Base-by-base conservation (phyloP, 2,329 filamentous ascomycete species). In the Cladophialophora yegresii region DNA sequence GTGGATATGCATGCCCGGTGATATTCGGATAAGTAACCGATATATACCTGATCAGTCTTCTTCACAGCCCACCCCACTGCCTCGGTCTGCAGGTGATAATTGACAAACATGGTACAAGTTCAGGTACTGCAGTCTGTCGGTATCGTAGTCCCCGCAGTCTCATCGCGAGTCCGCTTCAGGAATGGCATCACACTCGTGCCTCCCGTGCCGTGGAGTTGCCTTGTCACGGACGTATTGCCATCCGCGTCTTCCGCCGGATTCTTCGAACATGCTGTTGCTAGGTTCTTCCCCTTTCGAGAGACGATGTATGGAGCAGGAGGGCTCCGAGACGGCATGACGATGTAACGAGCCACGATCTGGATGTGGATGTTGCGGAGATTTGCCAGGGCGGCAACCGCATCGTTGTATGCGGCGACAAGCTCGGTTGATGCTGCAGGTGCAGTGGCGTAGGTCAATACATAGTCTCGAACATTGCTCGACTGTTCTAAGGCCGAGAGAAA, bases 121-220 rank as follows among this genome's bases (percentile, higher is more conserved):
- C 36, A n/a, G 16, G 5, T n/a, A 16, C 13, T 43, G 36, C n/a
- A n/a, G 36, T 43, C 16, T 43, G 36, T 5, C 26, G 47, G 23
- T 47, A 66, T 45, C 3, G 45, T 16, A 7, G 62, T 58, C 8
- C 62, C 58, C 3, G 54, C 26, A 2, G 82, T 84, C 65, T 82
- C 80, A 67, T 84, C 81, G 61, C 83, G 75, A 5, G 81, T 82
- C 55, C 81, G 78, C 65, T 81, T 81, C 62, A 85, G 68, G 65
- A 85, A 85, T 0, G 82, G 81, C 60, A 84, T 82, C 64, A 84
- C 70, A 63, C 77, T 79, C 0, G 82, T 84, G 0, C 82, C 82
- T n/a, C 82, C 82, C 0, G 82, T 84, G 0, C 82, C 82, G 53
- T 77, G 74, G 47, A 83, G 79, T 77, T 53, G 75, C 74, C 2